These are phyloP conservation scores for Xylariaceae sp. DNA, from an alignment of 2,329 filamentous ascomycete genomes.

Conservation along the genomic window DNA sequence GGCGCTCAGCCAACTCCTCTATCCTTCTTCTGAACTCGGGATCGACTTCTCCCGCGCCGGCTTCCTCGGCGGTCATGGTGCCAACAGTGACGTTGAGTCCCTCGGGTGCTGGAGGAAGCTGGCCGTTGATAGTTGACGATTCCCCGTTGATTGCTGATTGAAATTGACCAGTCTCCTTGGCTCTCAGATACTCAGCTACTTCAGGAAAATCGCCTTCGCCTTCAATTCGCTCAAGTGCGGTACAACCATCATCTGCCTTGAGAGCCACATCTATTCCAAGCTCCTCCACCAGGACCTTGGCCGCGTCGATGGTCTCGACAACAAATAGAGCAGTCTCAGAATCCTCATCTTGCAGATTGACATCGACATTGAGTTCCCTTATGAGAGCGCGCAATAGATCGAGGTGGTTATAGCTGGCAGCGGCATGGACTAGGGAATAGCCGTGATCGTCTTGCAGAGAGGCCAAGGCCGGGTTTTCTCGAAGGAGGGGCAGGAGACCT, in stretches of 20 bases:
- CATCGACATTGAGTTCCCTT: slow-evolving; percentile 69
- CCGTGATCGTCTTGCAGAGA: slow-evolving; percentile 81
- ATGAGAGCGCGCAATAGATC: slow-evolving; percentile 74
- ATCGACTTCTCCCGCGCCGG: slow-evolving; percentile 63
- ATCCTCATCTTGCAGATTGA: slow-evolving; percentile 85
- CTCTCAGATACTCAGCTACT: slow-evolving; percentile 66
- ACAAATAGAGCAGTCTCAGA: slow-evolving; percentile 92
- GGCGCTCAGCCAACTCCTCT: slow-evolving; percentile 78
- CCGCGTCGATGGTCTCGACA: slow-evolving; percentile 76
- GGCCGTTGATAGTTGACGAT: slow-evolving; percentile 31
- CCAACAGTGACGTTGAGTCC: slow-evolving; percentile 76
- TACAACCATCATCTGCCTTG: slow-evolving; percentile 70
- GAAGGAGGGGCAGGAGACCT: slow-evolving; percentile 69
- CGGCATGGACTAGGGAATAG: slow-evolving; percentile 91
- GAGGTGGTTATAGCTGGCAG: slow-evolving; percentile 85
- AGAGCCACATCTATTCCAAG: slow-evolving; percentile 64
- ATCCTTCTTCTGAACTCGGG: slow-evolving; percentile 81
- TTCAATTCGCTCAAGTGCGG: slow-evolving; percentile 75
- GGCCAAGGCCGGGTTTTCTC: slow-evolving; percentile 70
- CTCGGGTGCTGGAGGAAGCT: slow-evolving; percentile 62
- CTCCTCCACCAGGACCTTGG: slow-evolving; percentile 77
- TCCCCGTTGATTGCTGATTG: slow-evolving; percentile 26
- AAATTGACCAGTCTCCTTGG: slow-evolving; percentile 29
- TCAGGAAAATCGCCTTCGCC: slow-evolving; percentile 73
- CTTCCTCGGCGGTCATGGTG: slow-evolving; percentile 62